These are phyloP conservation scores for Aurinia saxatilis DNA, from an alignment of 345 rosid species.

Conservation along the genomic window DNA sequence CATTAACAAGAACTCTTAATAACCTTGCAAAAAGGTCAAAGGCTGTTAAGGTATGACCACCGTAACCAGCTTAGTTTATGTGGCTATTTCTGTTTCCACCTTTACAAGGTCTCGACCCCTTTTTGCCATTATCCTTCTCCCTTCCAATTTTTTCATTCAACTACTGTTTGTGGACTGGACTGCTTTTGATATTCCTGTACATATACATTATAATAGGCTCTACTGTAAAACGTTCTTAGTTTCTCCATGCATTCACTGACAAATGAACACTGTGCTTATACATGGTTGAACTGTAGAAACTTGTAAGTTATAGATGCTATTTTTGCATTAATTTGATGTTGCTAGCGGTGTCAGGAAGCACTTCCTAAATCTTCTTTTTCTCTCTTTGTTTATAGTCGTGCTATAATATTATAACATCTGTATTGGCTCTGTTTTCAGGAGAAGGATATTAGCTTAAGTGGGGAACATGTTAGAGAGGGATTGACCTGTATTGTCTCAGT, in stretches of 20 bases:
- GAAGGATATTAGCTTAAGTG: constrained; percentile 81
- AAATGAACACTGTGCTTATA: background rate
- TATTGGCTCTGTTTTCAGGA: constrained; percentile 48
- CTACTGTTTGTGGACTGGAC: background rate
- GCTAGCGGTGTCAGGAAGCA: background rate
- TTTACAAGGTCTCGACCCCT: background rate
- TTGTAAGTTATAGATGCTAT: background rate
- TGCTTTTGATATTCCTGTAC: background rate
- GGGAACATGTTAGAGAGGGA: constrained; percentile 98
- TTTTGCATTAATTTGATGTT: background rate
- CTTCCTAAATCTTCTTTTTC: background rate
- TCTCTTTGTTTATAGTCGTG: background rate
- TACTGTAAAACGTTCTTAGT: background rate
- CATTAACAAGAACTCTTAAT: constrained; percentile 87
- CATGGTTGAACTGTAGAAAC: background rate
- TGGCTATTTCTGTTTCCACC: background rate
- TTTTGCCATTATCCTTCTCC: background rate
- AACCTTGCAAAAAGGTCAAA: constrained; percentile 83
- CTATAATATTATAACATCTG: background rate
- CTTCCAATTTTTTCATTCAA: background rate
- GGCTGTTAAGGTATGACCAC: constrained; percentile 57
- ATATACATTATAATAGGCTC: background rate
- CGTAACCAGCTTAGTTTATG: constrained; percentile 7
- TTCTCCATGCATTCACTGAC: background rate
- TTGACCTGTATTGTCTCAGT: constrained; percentile 93